A percentile compares a stretch with the other conserved stretches of the same genome.
phyloP scores from a whole-genome alignment of 768 basidiomycete genomes.

The Kwoniella europaea region DNA sequence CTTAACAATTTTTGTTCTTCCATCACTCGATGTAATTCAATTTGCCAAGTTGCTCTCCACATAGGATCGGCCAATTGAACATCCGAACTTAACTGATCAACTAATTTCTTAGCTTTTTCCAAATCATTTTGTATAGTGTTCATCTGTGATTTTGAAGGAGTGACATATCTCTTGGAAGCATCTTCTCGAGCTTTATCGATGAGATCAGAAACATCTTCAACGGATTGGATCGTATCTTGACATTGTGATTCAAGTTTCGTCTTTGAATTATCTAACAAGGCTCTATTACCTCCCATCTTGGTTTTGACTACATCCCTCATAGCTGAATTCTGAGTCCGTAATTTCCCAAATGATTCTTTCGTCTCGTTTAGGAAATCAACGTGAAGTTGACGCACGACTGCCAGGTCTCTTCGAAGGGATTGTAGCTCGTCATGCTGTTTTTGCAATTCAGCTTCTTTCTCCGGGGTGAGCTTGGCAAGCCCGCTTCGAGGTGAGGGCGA shows the following conservation, averaged over 20 bases:
- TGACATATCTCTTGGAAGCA: constrained; percentile 83
- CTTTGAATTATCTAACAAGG: constrained; percentile 89
- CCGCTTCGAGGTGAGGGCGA: constrained; percentile 17
- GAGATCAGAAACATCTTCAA: constrained; percentile 89
- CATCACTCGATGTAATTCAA: constrained; percentile 92
- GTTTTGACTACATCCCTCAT: constrained; percentile 84
- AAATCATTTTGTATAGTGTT: constrained; percentile 76
- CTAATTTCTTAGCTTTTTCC: constrained; percentile 67
- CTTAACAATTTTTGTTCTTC: constrained; percentile 94
- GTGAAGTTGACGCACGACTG: constrained; percentile 91
- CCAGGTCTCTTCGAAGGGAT: constrained; percentile 88
- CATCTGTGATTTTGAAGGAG: constrained; percentile 75
- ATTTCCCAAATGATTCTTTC: constrained; percentile 76
- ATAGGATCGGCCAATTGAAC: constrained; percentile 88
- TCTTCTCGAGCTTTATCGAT: constrained; percentile 89
- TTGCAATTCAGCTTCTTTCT: constrained; percentile 80
- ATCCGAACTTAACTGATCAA: constrained; percentile 78
- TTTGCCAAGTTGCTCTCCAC: constrained; percentile 99
- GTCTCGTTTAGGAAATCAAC: constrained; percentile 91
- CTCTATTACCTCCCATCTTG: constrained; percentile 81
- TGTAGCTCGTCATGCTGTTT: constrained; percentile 95
- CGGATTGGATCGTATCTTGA: constrained; percentile 85
- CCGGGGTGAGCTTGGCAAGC: constrained; percentile 11
- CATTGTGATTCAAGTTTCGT: constrained; percentile 84
- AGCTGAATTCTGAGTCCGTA: constrained; percentile 81